Base-by-base conservation (phyloP, 2,329 filamentous ascomycete genomes). In the Teratosphaeria epicoccoides region DNA sequence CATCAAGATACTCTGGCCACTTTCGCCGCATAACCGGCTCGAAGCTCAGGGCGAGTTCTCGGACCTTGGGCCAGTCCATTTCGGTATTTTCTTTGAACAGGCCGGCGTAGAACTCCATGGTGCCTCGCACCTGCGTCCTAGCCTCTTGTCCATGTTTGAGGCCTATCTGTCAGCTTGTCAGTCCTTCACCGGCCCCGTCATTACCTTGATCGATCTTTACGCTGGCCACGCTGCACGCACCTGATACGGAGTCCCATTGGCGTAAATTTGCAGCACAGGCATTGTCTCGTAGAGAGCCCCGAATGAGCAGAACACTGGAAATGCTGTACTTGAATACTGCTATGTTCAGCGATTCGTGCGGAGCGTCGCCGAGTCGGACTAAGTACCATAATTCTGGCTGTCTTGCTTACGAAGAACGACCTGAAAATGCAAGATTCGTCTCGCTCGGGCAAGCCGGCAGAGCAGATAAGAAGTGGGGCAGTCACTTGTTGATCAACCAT, bases 71-170 rank as follows among this genome's bases (percentile, higher is more conserved):
- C 76, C 76, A 78, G 43, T 67, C 61, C 52, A 76, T 60, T 24
- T 72, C 71, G 46, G 72, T 71, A n/a, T 71, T 74, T 28, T 71
- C 58, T 23, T 68, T 52, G 63, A 79, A 79, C 44, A 77, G 69
- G 2, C 55, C 55, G 0, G 68, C 65, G 59, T 79, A 79, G 64
- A 78, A 74, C 44, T 55, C 56, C 46, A 79, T 72, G 50, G 70
- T 69, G 51, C 70, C 64, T 3, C 52, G 51, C 43, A 79, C 72
- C 29, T 75, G 68, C 0, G 57, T 17, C 6, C 58, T 61, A 1
- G 75, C 70, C 10, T 63, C 56, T 4, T 55, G 55, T 46, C 76
- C 76, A 59, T 79, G 76, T 37, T 70, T 63, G 43, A 70, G 51
- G 47, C 76, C 76, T 45, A 79, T 78, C 75, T 78, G 40, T 49